Conservation (phyloP, 129 eudicot genomes). For the Tagetes patula region DNA sequence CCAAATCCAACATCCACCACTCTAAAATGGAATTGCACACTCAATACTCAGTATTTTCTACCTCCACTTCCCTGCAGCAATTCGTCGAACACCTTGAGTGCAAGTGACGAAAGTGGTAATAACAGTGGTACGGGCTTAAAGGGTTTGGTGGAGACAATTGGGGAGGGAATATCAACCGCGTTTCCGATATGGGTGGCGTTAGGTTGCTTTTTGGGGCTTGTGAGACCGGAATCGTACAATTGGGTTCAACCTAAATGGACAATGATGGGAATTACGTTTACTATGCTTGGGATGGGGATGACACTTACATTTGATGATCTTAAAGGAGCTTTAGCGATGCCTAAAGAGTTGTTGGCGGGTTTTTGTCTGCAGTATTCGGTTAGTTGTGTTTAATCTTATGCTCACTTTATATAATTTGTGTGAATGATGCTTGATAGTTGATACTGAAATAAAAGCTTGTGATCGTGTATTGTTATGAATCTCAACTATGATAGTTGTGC, state of each 20-base stretch:
- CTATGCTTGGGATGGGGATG: constrained; percentile 99
- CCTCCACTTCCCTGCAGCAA: constrained; percentile 59
- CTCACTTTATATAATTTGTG: neutral
- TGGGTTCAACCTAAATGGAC: constrained; percentile 79
- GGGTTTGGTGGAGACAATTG: constrained; percentile 51
- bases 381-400: neutral
- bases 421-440: too few relatives aligned
- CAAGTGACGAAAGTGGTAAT: constrained; percentile 23
- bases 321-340: constrained; percentile 81
- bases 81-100: constrained; percentile 62
- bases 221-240: constrained; percentile 54
- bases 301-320: constrained; percentile 90
- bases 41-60: neutral
- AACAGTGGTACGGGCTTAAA: constrained; percentile 26
- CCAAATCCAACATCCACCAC: constrained; percentile 21
- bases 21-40: neutral
- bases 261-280: constrained; percentile 67
- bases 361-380: constrained; percentile 89
- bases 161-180: constrained; percentile 73
- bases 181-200: constrained; percentile 94
- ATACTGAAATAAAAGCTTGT: neutral
- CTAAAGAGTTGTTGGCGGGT: constrained; percentile 72
- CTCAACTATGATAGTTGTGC: neutral
- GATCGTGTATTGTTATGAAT: neutral
- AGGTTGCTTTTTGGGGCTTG: constrained; percentile 78